Conservation (phyloP, 75 land plant genomes). For the Chamaecyparis obtusa region DNA sequence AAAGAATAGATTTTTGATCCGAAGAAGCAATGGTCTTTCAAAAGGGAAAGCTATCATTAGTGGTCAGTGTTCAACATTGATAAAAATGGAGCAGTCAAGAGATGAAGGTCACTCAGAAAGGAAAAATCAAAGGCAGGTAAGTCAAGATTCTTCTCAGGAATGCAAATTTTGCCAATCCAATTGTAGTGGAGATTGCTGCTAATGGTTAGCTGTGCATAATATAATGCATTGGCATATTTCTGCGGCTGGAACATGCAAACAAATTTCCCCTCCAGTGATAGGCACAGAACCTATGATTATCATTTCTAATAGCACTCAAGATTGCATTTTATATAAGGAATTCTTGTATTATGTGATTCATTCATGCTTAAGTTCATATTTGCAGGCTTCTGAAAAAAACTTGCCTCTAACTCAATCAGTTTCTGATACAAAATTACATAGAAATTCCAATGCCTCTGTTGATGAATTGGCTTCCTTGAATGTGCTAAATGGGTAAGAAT, state of each 20-base stretch:
- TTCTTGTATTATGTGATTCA: neutral
- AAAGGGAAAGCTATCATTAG: conserved; percentile 7
- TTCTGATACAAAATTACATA: conserved; percentile 9
- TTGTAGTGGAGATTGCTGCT: neutral
- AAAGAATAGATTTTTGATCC: neutral
- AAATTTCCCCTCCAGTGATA: neutral
- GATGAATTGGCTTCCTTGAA: neutral
- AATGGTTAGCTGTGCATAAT: neutral
- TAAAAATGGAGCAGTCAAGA: neutral
- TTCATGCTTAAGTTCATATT: neutral
- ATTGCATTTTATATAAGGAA: neutral
- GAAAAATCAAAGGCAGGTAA: neutral
- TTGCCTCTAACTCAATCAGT: neutral
- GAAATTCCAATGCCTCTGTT: neutral
- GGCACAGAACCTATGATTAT: neutral
- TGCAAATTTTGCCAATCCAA: neutral
- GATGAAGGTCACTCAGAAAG: conserved; percentile 1
- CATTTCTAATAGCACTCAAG: neutral
- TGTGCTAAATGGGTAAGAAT: neutral
- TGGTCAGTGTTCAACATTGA: neutral
- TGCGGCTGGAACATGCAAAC: neutral
- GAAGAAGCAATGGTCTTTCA: neutral
- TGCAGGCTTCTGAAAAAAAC: neutral
- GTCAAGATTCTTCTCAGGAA: neutral
- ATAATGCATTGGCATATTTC: neutral